These are phyloP conservation scores for Beauveria caledonica DNA, from an alignment of 2,329 filamentous ascomycete species.

Conservation along the genomic window DNA sequence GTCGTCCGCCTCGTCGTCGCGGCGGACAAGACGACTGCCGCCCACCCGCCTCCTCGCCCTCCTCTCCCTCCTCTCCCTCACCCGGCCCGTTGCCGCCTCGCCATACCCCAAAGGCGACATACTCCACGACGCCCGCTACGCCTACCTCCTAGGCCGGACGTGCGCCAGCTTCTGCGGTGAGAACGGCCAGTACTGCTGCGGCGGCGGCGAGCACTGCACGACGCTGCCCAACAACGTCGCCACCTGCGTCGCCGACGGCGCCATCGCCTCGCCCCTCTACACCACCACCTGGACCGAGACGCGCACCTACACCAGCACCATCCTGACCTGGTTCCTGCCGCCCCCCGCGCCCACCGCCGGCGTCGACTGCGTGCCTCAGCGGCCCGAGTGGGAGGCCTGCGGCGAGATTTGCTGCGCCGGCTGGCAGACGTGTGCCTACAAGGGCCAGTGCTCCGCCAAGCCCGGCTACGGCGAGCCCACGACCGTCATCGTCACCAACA, in stretches of 20 bases:
- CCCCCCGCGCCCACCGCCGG: conserved; percentile 36
- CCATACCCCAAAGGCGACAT: conserved; percentile 40
- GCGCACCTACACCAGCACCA: conserved; percentile 50
- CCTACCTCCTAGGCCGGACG: conserved; percentile 40
- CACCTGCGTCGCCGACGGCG: conserved; percentile 34
- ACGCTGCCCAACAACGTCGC: conserved; percentile 41
- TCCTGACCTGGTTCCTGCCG: conserved; percentile 40
- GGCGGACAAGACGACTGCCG: conserved; percentile 6
- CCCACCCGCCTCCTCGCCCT: conserved; percentile 19
- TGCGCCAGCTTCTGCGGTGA: conserved; percentile 48
- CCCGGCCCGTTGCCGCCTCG: conserved; percentile 26
- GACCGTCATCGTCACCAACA: conserved; percentile 36
- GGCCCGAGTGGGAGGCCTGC: conserved; percentile 52
- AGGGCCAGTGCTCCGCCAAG: conserved; percentile 50
- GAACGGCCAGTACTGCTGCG: conserved; percentile 49
- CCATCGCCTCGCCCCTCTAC: conserved; percentile 28
- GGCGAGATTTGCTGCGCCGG: conserved; percentile 62
- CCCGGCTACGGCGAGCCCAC: conserved; percentile 36
- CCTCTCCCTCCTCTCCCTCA: conserved; percentile 31
- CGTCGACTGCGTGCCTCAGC: conserved; percentile 41
- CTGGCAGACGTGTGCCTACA: conserved; percentile 57
- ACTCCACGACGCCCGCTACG: conserved; percentile 39
- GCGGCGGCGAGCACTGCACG: conserved; percentile 39
- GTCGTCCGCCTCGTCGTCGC: background rate
- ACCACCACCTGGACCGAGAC: conserved; percentile 56